Evolutionary conservation across 768 basidiomycete species (phyloP).

Genomic region (Psilocybe azurescens): DNA sequence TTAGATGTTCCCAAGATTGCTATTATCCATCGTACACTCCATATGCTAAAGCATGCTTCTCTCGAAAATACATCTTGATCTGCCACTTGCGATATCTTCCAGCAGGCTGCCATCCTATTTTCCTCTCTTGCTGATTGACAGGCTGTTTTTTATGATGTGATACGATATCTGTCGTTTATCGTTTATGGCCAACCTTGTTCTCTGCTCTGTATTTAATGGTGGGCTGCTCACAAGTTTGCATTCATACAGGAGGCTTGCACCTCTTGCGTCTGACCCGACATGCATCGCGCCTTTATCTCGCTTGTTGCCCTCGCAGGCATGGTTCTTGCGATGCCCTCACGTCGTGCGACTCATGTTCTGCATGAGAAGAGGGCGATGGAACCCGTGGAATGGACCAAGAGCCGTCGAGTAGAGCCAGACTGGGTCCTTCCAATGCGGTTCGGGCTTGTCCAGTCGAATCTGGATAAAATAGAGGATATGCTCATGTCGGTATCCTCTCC

Average conservation of each 20-base stretch:
- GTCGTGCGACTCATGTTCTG: conserved; percentile 29
- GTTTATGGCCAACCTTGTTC: conserved; percentile 18
- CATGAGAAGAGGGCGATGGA: conserved; percentile 34
- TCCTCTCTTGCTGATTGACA: conserved; percentile 14
- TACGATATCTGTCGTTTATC: conserved; percentile 5
- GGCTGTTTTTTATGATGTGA: conserved; percentile 4
- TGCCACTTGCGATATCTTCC: conserved; percentile 12
- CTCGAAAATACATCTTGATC: conserved; percentile 1
- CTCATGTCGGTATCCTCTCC: conserved; percentile 55
- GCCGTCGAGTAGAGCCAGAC: conserved; percentile 28
- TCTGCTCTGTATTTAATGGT: conserved; percentile 14
- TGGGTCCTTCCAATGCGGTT: conserved; percentile 51
- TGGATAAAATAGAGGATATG: conserved; percentile 47
- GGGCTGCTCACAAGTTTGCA: background rate
- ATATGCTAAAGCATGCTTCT: conserved; percentile 15
- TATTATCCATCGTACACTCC: conserved; percentile 8
- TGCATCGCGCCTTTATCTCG: conserved; percentile 6
- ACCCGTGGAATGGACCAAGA: conserved; percentile 30
- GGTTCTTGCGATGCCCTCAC: conserved; percentile 25
- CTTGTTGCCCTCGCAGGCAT: conserved; percentile 13
- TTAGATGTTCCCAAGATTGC: conserved; percentile 16
- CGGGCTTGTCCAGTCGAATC: conserved; percentile 50
- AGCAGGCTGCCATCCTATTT: conserved; percentile 15
- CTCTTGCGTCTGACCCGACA: conserved; percentile 7
- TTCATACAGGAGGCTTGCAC: conserved; percentile 2